phyloP scores from a whole-genome alignment of 140 eudicot genomes.

The Oenanthe javanica region DNA sequence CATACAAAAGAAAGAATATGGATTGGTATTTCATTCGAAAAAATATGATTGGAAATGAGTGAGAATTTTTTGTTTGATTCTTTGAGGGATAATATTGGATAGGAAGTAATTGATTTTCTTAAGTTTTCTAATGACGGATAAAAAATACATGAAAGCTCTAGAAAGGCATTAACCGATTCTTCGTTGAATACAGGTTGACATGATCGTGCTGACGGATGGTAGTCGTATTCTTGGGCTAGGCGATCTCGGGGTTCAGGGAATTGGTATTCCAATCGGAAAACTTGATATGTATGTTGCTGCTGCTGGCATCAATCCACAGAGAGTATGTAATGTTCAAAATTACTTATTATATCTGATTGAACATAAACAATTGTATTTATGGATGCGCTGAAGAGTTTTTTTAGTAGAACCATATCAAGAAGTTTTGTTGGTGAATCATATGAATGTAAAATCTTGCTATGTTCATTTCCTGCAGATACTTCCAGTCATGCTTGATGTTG shows the following conservation, averaged over 20 bases:
- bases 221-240: slow-evolving; percentile 99
- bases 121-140: neutral
- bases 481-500: slow-evolving; percentile 99
- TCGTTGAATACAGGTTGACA: slow-evolving; percentile 67
- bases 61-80: neutral
- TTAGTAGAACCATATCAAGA: neutral
- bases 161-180: neutral
- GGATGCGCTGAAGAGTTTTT: neutral
- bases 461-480: slow-evolving; percentile 46
- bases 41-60: too few relatives aligned
- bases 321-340: slow-evolving; percentile 46
- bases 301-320: slow-evolving; percentile 97
- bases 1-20: neutral
- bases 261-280: slow-evolving; percentile 97
- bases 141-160: neutral
- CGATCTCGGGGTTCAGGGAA: slow-evolving; percentile 99
- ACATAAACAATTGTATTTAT: neutral
- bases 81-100: neutral
- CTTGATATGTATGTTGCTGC: slow-evolving; percentile 99
- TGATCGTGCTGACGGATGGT: slow-evolving; percentile 98
- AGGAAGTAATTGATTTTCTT: neutral
- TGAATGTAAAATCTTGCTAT: neutral
- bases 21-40: too few relatives aligned
- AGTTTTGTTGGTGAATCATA: neutral
- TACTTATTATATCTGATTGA: slow-evolving; percentile 2